These are phyloP conservation scores for Cynanchum wilfordii DNA, from an alignment of 257 asterid species.

Conservation along the genomic window DNA sequence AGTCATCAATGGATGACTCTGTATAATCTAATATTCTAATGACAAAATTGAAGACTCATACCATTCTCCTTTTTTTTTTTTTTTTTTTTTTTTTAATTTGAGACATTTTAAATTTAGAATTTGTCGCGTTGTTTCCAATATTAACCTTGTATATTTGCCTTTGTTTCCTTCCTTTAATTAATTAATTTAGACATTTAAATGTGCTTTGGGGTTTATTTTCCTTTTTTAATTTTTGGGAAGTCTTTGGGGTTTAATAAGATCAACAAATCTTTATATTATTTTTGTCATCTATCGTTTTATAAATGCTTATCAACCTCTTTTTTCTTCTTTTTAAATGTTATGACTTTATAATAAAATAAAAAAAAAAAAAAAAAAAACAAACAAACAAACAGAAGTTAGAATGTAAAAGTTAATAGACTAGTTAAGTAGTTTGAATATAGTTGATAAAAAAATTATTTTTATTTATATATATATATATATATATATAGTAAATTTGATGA, in stretches of 20 bases:
- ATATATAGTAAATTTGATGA: too few relatives aligned
- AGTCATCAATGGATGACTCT: not conserved
- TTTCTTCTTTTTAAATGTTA: not conserved
- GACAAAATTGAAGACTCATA: not conserved
- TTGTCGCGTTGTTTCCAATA: conserved; percentile 9
- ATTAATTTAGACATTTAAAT: not conserved
- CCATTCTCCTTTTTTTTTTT: not conserved
- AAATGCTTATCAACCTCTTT: not conserved
- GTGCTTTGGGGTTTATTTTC: too few relatives aligned
- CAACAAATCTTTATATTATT: too few relatives aligned
- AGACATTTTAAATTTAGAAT: not conserved
- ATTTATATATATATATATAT: too few relatives aligned
- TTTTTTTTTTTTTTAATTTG: not conserved
- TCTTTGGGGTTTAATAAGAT: too few relatives aligned
- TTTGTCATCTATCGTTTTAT: too few relatives aligned
- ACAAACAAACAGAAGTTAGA: too few relatives aligned
- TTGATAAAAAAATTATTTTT: too few relatives aligned
- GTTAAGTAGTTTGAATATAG: too few relatives aligned
- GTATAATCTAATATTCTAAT: not conserved
- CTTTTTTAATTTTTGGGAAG: not conserved
- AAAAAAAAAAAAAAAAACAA: too few relatives aligned
- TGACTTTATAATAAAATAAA: too few relatives aligned
- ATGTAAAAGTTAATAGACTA: too few relatives aligned
- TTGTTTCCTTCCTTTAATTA: not conserved
- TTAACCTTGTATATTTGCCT: not conserved